phyloP scores from a whole-genome alignment of 805 yeast species.

The Lachancea kluyveri region DNA sequence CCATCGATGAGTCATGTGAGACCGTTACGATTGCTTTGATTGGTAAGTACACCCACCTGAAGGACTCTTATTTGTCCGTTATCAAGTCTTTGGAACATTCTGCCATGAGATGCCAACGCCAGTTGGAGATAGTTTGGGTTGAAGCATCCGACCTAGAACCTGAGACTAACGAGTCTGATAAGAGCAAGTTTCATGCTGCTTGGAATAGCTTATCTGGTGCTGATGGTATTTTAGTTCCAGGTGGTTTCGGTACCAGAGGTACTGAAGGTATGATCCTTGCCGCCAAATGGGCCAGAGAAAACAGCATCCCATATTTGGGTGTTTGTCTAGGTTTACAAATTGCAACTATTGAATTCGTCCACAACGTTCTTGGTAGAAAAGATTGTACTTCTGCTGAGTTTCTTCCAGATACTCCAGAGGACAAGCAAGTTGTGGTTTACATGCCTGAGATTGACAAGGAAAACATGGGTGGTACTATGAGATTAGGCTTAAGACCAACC shows the following conservation, averaged over 20 bases:
- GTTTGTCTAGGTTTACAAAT: constrained; percentile 96
- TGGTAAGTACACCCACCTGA: constrained; percentile 93
- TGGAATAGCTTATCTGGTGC: constrained; percentile 93
- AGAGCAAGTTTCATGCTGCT: constrained; percentile 83
- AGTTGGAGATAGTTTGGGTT: constrained; percentile 89
- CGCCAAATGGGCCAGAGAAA: constrained; percentile 97
- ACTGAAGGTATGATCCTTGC: constrained; percentile 97
- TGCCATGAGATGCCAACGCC: constrained; percentile 81
- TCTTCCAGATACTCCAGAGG: constrained; percentile 52
- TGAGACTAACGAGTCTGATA: constrained; percentile 52
- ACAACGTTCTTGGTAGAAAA: constrained; percentile 65
- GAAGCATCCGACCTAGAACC: constrained; percentile 89
- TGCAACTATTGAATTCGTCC: constrained; percentile 89
- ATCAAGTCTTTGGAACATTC: constrained; percentile 94
- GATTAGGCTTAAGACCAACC: constrained; percentile 91
- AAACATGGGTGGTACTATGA: constrained; percentile 98
- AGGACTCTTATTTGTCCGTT: constrained; percentile 92
- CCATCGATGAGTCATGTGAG: constrained; percentile 78
- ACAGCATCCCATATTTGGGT: constrained; percentile 89
- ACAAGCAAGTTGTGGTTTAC: constrained; percentile 71
- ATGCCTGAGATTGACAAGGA: constrained; percentile 98
- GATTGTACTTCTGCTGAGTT: constrained; percentile 82
- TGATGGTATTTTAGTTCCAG: constrained; percentile 96
- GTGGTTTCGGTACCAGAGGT: constrained; percentile 97
- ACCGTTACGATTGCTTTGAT: constrained; percentile 92